Percentiles rank a stretch among this genome's conserved stretches.
Conservation (phyloP, 345 rosid genomes). For the Firmiana major region DNA sequence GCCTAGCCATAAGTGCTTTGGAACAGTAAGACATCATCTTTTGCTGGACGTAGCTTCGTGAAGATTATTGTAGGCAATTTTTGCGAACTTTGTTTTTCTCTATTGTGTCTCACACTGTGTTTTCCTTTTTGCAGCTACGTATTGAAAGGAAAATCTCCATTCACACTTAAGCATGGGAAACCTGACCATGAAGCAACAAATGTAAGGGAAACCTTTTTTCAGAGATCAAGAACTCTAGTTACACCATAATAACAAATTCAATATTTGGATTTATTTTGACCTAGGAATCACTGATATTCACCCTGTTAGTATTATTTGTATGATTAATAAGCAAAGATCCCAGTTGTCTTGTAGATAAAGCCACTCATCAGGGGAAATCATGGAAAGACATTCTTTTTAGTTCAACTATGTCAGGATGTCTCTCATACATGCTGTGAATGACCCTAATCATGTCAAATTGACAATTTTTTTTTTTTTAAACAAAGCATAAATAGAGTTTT, state of each 20-base stretch:
- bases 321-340: neutral
- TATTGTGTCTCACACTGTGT: slow-evolving; percentile 3
- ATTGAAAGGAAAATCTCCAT: slow-evolving; percentile 66
- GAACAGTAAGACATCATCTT: slow-evolving; percentile 64
- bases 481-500: neutral
- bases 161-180: slow-evolving; percentile 83
- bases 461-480: neutral
- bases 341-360: neutral
- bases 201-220: slow-evolving; percentile 36
- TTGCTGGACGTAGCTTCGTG: neutral
- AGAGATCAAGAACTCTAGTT: slow-evolving; percentile 5
- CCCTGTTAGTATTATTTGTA: too few relatives aligned
- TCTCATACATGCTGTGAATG: neutral
- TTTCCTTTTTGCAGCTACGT: slow-evolving; percentile 58
- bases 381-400: neutral
- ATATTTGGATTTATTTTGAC: slow-evolving; percentile 4
- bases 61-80: slow-evolving; percentile 6
- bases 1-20: slow-evolving; percentile 68
- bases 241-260: neutral
- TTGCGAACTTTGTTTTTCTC: neutral
- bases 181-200: slow-evolving; percentile 87
- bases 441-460: neutral
- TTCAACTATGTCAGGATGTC: neutral
- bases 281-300: neutral
- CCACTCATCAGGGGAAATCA: neutral